A percentile compares a stretch with the other conserved stretches of the same genome.
phyloP scores from a whole-genome alignment of 2,329 filamentous ascomycete genomes.

The Colletotrichum brevisporum region DNA sequence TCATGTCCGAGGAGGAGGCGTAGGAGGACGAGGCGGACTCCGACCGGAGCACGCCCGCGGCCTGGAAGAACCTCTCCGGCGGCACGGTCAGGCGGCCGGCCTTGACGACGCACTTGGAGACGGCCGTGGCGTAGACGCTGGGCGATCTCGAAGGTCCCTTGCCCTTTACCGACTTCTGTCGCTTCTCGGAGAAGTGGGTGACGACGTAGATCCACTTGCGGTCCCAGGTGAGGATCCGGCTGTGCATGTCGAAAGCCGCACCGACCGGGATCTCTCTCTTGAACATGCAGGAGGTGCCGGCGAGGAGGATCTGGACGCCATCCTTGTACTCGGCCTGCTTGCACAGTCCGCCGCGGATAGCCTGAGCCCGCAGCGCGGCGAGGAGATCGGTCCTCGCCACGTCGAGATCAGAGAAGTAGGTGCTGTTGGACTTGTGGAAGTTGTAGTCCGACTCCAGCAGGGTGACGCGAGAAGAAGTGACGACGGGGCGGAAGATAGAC shows the following conservation, averaged over 20 bases:
- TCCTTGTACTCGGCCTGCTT: slow-evolving; percentile 47
- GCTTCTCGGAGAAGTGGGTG: slow-evolving; percentile 48
- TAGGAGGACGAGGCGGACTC: not conserved
- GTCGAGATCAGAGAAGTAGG: slow-evolving; percentile 80
- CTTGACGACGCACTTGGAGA: slow-evolving; percentile 88
- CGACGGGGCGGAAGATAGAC: slow-evolving; percentile 61
- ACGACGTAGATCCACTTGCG: slow-evolving; percentile 50
- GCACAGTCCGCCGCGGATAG: slow-evolving; percentile 55
- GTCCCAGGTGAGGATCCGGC: slow-evolving; percentile 53
- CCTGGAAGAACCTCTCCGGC: slow-evolving; percentile 58
- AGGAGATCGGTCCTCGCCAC: slow-evolving; percentile 55
- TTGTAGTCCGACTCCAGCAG: slow-evolving; percentile 78
- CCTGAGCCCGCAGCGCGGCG: slow-evolving; percentile 50
- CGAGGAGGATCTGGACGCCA: slow-evolving; percentile 72
- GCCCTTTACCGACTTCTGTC: slow-evolving; percentile 55
- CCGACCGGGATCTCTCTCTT: slow-evolving; percentile 80
- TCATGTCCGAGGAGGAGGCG: too few relatives aligned
- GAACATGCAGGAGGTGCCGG: slow-evolving; percentile 81
- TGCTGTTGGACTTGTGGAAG: slow-evolving; percentile 79
- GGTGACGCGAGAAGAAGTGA: slow-evolving; percentile 74
- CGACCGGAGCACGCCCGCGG: slow-evolving; percentile 24
- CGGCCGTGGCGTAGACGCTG: slow-evolving; percentile 71
- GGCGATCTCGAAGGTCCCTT: slow-evolving; percentile 39
- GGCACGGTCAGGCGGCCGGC: slow-evolving; percentile 86
- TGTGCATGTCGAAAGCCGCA: slow-evolving; percentile 80